A percentile compares a stretch with the other conserved stretches of the same genome.
Conservation (phyloP, 148 eudicot genomes). For the Spergularia marina region DNA sequence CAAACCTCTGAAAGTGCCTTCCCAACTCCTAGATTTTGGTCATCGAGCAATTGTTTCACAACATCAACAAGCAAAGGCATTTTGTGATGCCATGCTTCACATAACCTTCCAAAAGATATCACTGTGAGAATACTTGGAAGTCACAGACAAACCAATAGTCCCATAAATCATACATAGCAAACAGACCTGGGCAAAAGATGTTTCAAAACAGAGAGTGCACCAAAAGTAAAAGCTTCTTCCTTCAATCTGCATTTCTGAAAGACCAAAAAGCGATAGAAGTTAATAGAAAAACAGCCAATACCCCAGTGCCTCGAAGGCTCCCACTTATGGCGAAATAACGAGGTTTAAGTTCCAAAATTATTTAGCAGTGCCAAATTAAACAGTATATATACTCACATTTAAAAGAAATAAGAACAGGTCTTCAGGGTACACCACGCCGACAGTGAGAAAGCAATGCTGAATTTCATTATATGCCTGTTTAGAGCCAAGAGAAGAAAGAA, state of each 20-base stretch:
- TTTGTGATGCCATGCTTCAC: constrained; percentile 88
- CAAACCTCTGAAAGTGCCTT: constrained; percentile 96
- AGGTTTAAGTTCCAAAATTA: no score
- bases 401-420: constrained; percentile 82
- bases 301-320: no score
- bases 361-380: neutral
- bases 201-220: constrained; percentile 87
- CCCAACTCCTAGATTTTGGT: constrained; percentile 66
- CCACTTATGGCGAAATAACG: no score
- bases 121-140: constrained; percentile 19
- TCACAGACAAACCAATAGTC: constrained; percentile 11
- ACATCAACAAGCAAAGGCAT: constrained; percentile 77
- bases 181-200: constrained; percentile 92
- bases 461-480: constrained; percentile 92
- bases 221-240: constrained; percentile 86
- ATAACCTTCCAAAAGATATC: constrained; percentile 48
- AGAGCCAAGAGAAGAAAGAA: constrained; percentile 11
- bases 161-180: constrained; percentile 11
- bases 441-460: constrained; percentile 88
- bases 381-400: constrained; percentile 56
- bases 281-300: neutral
- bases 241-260: constrained; percentile 92
- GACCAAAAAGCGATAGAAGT: constrained; percentile 13
- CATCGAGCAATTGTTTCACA: constrained; percentile 75
- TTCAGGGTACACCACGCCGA: constrained; percentile 86